Evolutionary conservation across 2,329 filamentous ascomycete genomes (phyloP).

Genomic region (Harringtonia aguacate): DNA sequence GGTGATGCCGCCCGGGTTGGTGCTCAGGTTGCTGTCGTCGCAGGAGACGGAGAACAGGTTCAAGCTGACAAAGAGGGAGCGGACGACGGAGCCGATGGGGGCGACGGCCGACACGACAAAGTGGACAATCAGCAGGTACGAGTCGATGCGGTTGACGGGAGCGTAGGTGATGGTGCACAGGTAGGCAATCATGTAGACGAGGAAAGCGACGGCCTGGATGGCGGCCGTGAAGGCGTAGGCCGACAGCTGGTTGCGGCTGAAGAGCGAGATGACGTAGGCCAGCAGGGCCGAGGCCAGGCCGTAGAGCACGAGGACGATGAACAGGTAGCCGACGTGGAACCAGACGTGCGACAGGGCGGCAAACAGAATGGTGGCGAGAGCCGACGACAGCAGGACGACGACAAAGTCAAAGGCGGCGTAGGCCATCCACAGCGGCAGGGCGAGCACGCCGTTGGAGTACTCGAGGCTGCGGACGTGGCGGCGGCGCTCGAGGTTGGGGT

Average conservation of each 20-base stretch:
- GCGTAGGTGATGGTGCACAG: constrained; percentile 65
- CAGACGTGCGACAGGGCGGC: constrained; percentile 53
- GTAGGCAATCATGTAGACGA: constrained; percentile 63
- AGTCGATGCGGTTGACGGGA: constrained; percentile 57
- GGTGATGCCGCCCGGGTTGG: constrained; percentile 58
- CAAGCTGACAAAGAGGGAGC: constrained; percentile 64
- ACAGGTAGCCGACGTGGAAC: constrained; percentile 73
- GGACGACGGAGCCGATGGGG: constrained; percentile 65
- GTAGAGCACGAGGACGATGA: constrained; percentile 70
- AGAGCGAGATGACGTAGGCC: constrained; percentile 72
- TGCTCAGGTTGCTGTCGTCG: constrained; percentile 48
- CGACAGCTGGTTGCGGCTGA: constrained; percentile 67
- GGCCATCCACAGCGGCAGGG: constrained; percentile 73
- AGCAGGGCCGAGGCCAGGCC: constrained; percentile 67
- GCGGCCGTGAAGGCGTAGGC: constrained; percentile 77
- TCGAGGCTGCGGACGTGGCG: constrained; percentile 73
- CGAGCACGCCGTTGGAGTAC: constrained; percentile 83
- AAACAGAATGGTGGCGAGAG: constrained; percentile 59
- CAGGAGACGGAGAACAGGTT: constrained; percentile 81
- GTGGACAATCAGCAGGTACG: constrained; percentile 56
- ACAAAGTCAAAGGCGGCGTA: constrained; percentile 73
- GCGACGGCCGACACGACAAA: constrained; percentile 65
- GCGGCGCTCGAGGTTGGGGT: constrained; percentile 75
- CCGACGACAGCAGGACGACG: constrained; percentile 57
- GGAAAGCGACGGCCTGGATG: constrained; percentile 60